Evolutionary conservation across 2,329 filamentous ascomycete genomes (phyloP).

Genomic region (Aspergillus glaucus): DNA sequence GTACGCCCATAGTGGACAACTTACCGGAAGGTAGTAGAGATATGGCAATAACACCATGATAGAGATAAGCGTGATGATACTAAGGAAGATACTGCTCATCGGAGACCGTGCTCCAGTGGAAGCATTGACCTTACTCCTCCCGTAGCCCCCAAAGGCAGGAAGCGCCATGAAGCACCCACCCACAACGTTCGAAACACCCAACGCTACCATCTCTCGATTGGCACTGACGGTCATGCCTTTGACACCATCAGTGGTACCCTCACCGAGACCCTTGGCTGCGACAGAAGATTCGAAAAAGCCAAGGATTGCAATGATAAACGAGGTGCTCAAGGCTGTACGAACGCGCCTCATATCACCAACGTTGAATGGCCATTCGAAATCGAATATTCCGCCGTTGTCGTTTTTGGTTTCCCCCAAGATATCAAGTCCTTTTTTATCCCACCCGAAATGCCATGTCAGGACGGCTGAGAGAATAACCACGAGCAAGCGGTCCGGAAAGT

Average conservation of each 20-base stretch:
- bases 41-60: conserved; percentile 79
- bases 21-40: conserved; percentile 90
- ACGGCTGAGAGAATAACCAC: conserved; percentile 82
- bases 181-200: conserved; percentile 85
- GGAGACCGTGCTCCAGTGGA: conserved; percentile 87
- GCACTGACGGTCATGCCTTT: conserved; percentile 77
- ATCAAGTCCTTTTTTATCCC: conserved; percentile 73
- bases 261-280: conserved; percentile 81
- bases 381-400: conserved; percentile 62
- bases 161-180: conserved; percentile 88
- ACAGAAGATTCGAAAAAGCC: conserved; percentile 99
- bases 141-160: conserved; percentile 93
- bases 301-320: conserved; percentile 85
- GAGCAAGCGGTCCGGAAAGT: conserved; percentile 83
- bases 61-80: conserved; percentile 72
- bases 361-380: conserved; percentile 81
- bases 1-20: conserved; percentile 28
- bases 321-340: conserved; percentile 78
- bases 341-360: conserved; percentile 71
- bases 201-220: conserved; percentile 86
- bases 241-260: conserved; percentile 57
- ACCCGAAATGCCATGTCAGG: conserved; percentile 67
- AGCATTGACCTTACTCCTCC: conserved; percentile 89
- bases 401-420: conserved; percentile 78
- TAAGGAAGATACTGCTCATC: conserved; percentile 86